These are phyloP conservation scores for Lathyrus aphaca DNA, from an alignment of 306 rosid genomes.

Conservation along the genomic window DNA sequence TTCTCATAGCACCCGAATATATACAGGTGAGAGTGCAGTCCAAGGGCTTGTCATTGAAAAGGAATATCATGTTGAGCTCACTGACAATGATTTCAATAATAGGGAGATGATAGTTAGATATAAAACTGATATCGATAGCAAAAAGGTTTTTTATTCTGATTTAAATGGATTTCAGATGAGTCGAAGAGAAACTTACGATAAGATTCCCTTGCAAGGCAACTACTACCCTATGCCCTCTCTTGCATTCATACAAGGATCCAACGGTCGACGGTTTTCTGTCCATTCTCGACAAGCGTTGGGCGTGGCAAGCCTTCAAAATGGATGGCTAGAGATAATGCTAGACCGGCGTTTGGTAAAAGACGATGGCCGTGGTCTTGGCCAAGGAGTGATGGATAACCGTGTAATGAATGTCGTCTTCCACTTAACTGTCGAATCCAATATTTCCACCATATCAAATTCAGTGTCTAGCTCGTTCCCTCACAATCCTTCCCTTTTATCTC, in stretches of 20 bases:
- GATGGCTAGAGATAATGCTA: constrained; percentile 97
- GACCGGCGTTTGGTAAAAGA: constrained; percentile 90
- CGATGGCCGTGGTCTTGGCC: constrained; percentile 97
- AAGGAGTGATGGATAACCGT: constrained; percentile 96
- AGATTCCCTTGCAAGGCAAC: constrained; percentile 96
- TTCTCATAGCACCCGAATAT: constrained; percentile 91
- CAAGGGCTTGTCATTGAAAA: constrained; percentile 82
- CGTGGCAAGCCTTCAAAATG: constrained; percentile 85
- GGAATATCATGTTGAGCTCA: constrained; percentile 96
- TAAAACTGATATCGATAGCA: constrained; percentile 79
- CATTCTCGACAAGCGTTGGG: constrained; percentile 92
- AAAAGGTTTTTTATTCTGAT: constrained; percentile 78
- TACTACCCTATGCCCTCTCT: constrained; percentile 95
- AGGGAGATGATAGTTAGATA: constrained; percentile 89
- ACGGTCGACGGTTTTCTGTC: constrained; percentile 86
- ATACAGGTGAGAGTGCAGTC: constrained; percentile 62
- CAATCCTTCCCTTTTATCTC: constrained; percentile 90
- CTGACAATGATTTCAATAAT: constrained; percentile 66
- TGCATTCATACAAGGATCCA: constrained; percentile 80
- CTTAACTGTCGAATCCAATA: constrained; percentile 66
- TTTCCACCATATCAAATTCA: constrained; percentile 60
- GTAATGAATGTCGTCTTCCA: constrained; percentile 85
- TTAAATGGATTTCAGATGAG: constrained; percentile 97
- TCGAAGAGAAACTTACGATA: constrained; percentile 88
- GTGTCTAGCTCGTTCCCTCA: constrained; percentile 58